phyloP scores from a whole-genome alignment of 2,329 filamentous ascomycete genomes.

The Chrysoporthe austroafricana region DNA sequence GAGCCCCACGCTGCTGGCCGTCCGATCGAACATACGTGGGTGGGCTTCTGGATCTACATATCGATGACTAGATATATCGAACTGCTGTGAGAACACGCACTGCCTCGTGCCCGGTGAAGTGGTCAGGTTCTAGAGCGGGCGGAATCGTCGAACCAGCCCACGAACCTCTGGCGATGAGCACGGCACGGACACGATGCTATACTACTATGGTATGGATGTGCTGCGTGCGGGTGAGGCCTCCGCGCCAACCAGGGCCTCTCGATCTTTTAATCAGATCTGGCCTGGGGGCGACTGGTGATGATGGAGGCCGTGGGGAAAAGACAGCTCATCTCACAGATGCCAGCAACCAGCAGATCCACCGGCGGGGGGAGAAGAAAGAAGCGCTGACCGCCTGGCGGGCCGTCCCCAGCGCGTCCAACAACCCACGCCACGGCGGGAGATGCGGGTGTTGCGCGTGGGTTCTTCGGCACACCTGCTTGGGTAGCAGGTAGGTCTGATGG shows the following conservation, averaged over 20 bases:
- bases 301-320: not conserved
- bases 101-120: no score
- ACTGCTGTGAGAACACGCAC: no score
- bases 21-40: constrained; percentile 8
- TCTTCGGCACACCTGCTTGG: no score
- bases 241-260: no score
- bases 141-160: no score
- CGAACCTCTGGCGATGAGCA: no score
- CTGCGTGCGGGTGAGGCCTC: no score
- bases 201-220: no score
- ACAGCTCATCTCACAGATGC: constrained; percentile 27
- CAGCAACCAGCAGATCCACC: constrained; percentile 5
- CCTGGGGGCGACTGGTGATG: not conserved
- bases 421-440: not conserved
- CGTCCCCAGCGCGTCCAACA: not conserved
- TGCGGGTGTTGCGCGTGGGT: not conserved
- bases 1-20: no score
- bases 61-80: not conserved
- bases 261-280: not conserved
- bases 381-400: constrained; percentile 13
- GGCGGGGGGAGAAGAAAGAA: not conserved
- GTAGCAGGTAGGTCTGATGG: no score
- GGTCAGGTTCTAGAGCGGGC: no score
- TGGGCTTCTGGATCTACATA: not conserved
- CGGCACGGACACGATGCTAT: no score